phyloP scores from a whole-genome alignment of 768 basidiomycete genomes.

The Paxillus ammoniavirescens region DNA sequence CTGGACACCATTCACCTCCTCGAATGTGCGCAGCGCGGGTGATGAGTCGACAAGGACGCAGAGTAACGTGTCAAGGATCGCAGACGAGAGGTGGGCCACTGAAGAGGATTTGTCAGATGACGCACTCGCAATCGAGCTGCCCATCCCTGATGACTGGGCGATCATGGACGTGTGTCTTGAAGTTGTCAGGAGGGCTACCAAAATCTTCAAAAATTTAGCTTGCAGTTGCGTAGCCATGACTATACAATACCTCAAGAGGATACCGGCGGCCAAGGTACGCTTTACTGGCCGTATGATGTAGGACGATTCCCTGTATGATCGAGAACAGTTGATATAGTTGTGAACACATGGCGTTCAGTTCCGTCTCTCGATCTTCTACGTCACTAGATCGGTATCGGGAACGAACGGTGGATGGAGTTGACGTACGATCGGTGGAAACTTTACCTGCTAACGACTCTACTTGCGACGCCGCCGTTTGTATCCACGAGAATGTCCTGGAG shows the following conservation, averaged over 20 bases:
- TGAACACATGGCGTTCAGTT: constrained; percentile 45
- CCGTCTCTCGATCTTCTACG: constrained; percentile 44
- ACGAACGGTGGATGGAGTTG: neutral
- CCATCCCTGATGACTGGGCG: constrained; percentile 11
- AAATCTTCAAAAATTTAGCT: constrained; percentile 45
- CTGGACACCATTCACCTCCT: constrained; percentile 74
- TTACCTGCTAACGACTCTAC: constrained; percentile 52
- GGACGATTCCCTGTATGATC: constrained; percentile 72
- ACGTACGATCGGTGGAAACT: constrained; percentile 42
- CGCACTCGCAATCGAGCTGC: neutral
- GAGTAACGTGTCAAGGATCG: constrained; percentile 78
- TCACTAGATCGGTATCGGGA: constrained; percentile 1
- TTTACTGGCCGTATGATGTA: constrained; percentile 71
- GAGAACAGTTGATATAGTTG: constrained; percentile 61
- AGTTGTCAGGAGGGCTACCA: constrained; percentile 67
- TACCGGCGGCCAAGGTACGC: constrained; percentile 64
- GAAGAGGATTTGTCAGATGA: constrained; percentile 24
- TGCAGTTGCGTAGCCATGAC: neutral
- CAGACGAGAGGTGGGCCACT: constrained; percentile 57
- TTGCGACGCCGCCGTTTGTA: constrained; percentile 46
- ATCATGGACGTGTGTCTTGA: constrained; percentile 58
- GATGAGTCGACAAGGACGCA: constrained; percentile 90
- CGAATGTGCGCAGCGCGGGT: constrained; percentile 71
- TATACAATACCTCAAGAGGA: constrained; percentile 56
- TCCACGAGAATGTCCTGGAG: constrained; percentile 62